Conservation (phyloP, 1,284 basidiomycete species). For the Leccinum pallidistipes region DNA sequence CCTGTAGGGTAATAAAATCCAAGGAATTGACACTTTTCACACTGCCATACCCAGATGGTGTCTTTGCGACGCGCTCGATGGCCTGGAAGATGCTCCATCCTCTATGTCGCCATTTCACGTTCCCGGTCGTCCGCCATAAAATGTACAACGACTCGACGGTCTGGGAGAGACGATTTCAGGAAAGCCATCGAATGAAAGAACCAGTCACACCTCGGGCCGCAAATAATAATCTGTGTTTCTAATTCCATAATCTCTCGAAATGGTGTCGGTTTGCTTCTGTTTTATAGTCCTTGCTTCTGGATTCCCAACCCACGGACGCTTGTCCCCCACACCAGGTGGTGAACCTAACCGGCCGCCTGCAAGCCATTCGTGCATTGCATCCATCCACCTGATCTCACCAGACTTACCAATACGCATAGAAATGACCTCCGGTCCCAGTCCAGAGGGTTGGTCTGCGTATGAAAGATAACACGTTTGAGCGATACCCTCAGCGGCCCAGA, state of each 20-base stretch:
- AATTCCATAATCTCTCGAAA: slow-evolving; percentile 42
- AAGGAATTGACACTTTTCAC: slow-evolving; percentile 49
- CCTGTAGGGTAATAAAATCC: slow-evolving; percentile 37
- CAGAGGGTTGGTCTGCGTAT: slow-evolving; percentile 62
- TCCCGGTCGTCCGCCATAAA: slow-evolving; percentile 69
- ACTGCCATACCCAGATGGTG: slow-evolving; percentile 58
- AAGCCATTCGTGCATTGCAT: slow-evolving; percentile 54
- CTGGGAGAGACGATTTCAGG: slow-evolving; percentile 35
- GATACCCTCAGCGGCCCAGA: slow-evolving; percentile 69
- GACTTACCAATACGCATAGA: slow-evolving; percentile 38
- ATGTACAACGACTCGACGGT: slow-evolving; percentile 70
- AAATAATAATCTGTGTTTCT: slow-evolving; percentile 50
- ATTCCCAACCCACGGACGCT: slow-evolving; percentile 32
- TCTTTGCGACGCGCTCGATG: slow-evolving; percentile 59
- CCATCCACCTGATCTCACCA: slow-evolving; percentile 48
- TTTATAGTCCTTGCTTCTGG: slow-evolving; percentile 16
- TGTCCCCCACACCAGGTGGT: slow-evolving; percentile 55
- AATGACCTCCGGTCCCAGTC: slow-evolving; percentile 63
- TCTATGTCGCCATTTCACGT: slow-evolving; percentile 69
- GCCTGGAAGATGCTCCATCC: slow-evolving; percentile 78
- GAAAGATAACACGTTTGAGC: slow-evolving; percentile 65
- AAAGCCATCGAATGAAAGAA: background rate
- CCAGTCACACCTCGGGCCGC: slow-evolving; percentile 58
- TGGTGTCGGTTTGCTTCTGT: slow-evolving; percentile 28
- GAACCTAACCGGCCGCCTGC: slow-evolving; percentile 40